Conservation (phyloP, 306 rosid species). For the Hippophae rhamnoides region DNA sequence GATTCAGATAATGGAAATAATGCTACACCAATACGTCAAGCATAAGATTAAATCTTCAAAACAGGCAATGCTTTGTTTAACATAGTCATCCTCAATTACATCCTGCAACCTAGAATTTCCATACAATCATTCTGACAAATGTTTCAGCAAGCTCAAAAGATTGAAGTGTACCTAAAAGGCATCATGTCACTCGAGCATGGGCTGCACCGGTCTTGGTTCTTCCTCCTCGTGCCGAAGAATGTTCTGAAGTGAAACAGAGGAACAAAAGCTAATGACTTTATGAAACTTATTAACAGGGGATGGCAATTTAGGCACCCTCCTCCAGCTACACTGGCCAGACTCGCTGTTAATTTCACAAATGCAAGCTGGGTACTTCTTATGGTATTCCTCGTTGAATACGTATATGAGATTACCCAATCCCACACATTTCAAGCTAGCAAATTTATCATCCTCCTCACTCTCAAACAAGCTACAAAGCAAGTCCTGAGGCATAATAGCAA, state of each 20-base stretch:
- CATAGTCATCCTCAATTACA: no score
- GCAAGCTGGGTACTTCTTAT: constrained; percentile 65
- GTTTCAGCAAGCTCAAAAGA: neutral
- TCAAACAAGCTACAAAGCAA: constrained; percentile 56
- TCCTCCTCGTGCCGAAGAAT: constrained; percentile 34
- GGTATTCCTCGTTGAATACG: constrained; percentile 69
- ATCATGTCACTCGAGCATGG: constrained; percentile 4
- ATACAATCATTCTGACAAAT: no score
- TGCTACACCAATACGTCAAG: no score
- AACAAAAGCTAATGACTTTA: constrained; percentile 64
- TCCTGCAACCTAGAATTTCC: neutral
- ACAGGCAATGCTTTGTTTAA: no score
- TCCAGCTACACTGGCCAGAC: constrained; percentile 50
- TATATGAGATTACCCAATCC: constrained; percentile 66
- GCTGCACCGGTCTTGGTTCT: constrained; percentile 14
- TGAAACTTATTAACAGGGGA: constrained; percentile 63
- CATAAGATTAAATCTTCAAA: no score
- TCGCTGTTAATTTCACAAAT: constrained; percentile 50
- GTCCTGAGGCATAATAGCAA: constrained; percentile 58
- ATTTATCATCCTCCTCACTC: constrained; percentile 63
- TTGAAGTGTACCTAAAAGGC: neutral
- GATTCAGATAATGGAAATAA: no score
- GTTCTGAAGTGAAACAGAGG: constrained; percentile 40
- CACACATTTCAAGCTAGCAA: constrained; percentile 80
- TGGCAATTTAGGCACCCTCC: constrained; percentile 62